Conservation (phyloP, 371 early-diverging fungal genomes). For the Ordospora pajunii region DNA sequence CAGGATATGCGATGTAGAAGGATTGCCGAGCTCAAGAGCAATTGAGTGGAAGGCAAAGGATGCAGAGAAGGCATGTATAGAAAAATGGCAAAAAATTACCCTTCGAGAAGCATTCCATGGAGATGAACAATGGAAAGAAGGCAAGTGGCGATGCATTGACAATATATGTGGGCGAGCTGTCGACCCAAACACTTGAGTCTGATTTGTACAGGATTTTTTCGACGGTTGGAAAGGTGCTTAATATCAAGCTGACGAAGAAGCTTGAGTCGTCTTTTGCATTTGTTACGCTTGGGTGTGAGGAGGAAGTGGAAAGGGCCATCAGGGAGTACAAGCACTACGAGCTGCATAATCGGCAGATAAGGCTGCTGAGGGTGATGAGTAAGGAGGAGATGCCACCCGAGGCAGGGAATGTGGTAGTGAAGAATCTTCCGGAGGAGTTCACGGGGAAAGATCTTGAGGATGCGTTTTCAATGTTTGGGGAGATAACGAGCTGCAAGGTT, state of each 20-base stretch:
- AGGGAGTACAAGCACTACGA: slow-evolving; percentile 51
- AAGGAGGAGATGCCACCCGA: slow-evolving; percentile 35
- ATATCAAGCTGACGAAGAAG: slow-evolving; percentile 39
- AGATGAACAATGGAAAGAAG: slow-evolving; percentile 15
- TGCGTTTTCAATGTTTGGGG: slow-evolving; percentile 93
- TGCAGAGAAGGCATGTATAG: neutral
- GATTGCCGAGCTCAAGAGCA: neutral
- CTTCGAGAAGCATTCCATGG: slow-evolving; percentile 14
- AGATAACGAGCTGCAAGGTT: slow-evolving; percentile 93
- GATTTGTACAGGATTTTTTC: slow-evolving; percentile 57
- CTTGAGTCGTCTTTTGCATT: slow-evolving; percentile 54
- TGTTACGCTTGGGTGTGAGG: slow-evolving; percentile 52
- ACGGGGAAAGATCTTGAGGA: slow-evolving; percentile 78
- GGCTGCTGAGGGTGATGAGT: slow-evolving; percentile 37
- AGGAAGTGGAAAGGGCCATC: slow-evolving; percentile 49
- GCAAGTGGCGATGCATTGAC: neutral
- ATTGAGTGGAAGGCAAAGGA: neutral
- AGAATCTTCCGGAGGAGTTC: slow-evolving; percentile 69
- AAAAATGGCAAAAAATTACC: slow-evolving; percentile 7
- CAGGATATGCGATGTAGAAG: neutral
- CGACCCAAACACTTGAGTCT: slow-evolving; percentile 42
- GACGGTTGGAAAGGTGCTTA: slow-evolving; percentile 34
- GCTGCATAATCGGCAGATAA: slow-evolving; percentile 52
- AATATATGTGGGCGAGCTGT: slow-evolving; percentile 57
- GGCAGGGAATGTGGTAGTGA: slow-evolving; percentile 92